Conservation (phyloP, 306 rosid genomes). For the Luffa acutangula region DNA sequence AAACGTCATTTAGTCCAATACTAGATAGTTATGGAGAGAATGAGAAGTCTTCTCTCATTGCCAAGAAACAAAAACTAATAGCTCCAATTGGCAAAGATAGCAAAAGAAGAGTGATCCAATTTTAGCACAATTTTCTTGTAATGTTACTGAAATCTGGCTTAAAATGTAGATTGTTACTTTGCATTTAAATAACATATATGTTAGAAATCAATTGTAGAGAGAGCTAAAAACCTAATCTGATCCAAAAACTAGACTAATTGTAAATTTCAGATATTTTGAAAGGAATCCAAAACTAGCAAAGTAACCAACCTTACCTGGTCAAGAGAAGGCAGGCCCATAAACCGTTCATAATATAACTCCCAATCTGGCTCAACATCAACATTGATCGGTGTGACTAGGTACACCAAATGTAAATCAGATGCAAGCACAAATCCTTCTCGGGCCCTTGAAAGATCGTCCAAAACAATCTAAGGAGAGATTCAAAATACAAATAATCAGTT, state of each 20-base stretch:
- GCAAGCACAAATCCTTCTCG: conserved; percentile 99
- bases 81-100: background rate
- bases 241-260: background rate
- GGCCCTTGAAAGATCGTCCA: conserved; percentile 95
- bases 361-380: conserved; percentile 94
- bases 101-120: background rate
- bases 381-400: conserved; percentile 82
- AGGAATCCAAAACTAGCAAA: background rate
- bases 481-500: background rate
- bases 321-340: conserved; percentile 62
- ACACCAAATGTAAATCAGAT: conserved; percentile 90
- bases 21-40: background rate
- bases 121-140: background rate
- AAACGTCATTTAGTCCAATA: background rate
- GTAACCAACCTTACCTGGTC: conserved; percentile 55
- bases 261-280: background rate
- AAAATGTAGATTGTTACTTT: background rate
- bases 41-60: background rate
- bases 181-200: background rate
- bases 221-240: background rate
- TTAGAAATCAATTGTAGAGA: background rate
- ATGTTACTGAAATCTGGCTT: background rate
- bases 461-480: conserved; percentile 50
- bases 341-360: conserved; percentile 79
- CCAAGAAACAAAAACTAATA: background rate